A percentile compares a stretch with the other conserved stretches of the same genome.
These are phyloP conservation scores for Golovinomyces cichoracearum DNA, from an alignment of 2,329 filamentous ascomycete species.

Conservation along the genomic window DNA sequence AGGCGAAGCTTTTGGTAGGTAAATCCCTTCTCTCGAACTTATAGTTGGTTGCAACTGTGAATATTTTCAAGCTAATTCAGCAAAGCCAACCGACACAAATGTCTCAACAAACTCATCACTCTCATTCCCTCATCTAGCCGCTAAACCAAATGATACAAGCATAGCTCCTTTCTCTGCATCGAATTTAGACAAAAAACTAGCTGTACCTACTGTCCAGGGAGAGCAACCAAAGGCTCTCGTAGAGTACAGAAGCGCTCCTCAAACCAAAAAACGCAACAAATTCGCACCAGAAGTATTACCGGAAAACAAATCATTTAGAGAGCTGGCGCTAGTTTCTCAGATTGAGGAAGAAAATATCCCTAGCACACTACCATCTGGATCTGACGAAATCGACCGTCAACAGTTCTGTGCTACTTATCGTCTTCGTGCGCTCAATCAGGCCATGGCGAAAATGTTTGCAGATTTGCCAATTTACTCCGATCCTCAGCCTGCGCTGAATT, in stretches of 20 bases:
- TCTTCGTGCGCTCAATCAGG: slow-evolving; percentile 11
- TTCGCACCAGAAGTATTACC: background rate
- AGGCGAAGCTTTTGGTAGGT: background rate
- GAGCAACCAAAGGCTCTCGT: background rate
- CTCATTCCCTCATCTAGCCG: too few relatives aligned
- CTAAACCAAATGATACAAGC: too few relatives aligned
- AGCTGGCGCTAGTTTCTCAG: background rate
- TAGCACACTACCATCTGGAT: slow-evolving; percentile 6
- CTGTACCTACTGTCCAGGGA: background rate
- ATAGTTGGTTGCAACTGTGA: too few relatives aligned
- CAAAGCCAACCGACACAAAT: too few relatives aligned
- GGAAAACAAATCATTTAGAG: background rate
- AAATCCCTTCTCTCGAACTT: background rate
- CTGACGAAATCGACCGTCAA: slow-evolving; percentile 6
- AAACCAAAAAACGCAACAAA: background rate
- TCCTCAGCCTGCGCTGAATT: slow-evolving; percentile 2
- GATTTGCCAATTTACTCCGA: slow-evolving; percentile 3
- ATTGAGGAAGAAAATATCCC: slow-evolving; percentile 8
- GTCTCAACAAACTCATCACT: too few relatives aligned
- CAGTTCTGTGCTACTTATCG: slow-evolving; percentile 12
- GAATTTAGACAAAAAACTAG: too few relatives aligned
- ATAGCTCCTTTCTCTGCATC: too few relatives aligned
- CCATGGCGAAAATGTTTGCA: slow-evolving; percentile 9
- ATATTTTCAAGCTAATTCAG: too few relatives aligned
- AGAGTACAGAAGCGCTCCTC: background rate